Conservation (phyloP, 2,329 filamentous ascomycete genomes). For the Boeremia exigua region DNA sequence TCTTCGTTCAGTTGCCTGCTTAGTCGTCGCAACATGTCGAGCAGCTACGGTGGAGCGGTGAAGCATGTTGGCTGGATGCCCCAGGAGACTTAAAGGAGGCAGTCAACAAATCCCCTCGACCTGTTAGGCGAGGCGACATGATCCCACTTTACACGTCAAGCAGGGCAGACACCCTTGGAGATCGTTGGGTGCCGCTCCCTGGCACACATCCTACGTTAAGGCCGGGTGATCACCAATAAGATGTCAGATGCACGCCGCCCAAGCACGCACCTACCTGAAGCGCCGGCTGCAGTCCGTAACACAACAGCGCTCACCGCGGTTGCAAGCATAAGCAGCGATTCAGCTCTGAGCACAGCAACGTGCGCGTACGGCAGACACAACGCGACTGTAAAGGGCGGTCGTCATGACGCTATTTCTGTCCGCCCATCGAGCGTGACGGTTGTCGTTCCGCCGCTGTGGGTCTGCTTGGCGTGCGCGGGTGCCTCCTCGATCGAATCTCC, state of each 20-base stretch:
- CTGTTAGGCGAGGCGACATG: conserved; percentile 29
- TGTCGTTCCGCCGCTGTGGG: conserved; percentile 10
- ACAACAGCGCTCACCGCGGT: conserved; percentile 16
- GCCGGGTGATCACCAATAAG: conserved; percentile 32
- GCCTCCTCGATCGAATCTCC: conserved; percentile 2
- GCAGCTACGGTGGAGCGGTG: conserved; percentile 19
- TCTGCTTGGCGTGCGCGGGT: conserved; percentile 3
- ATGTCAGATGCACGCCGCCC: conserved; percentile 21
- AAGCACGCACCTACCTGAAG: conserved; percentile 22
- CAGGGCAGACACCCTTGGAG: conserved; percentile 39
- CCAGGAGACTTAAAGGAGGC: conserved; percentile 25
- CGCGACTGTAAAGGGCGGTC: conserved; percentile 8
- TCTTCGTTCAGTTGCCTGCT: conserved; percentile 29
- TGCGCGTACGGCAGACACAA: conserved; percentile 9
- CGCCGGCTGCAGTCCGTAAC: conserved; percentile 24
- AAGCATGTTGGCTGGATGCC: conserved; percentile 31
- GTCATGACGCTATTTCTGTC: conserved; percentile 23
- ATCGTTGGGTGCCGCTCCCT: conserved; percentile 31
- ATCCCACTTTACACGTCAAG: conserved; percentile 30
- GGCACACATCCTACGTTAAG: conserved; percentile 28
- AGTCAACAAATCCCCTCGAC: conserved; percentile 31
- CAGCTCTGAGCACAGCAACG: conserved; percentile 12
- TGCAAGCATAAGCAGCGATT: conserved; percentile 1
- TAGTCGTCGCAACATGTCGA: conserved; percentile 40
- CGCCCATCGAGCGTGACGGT: conserved; percentile 12